These are phyloP conservation scores for Cystoderma amianthinum DNA, from an alignment of 768 basidiomycete genomes.

Conservation along the genomic window DNA sequence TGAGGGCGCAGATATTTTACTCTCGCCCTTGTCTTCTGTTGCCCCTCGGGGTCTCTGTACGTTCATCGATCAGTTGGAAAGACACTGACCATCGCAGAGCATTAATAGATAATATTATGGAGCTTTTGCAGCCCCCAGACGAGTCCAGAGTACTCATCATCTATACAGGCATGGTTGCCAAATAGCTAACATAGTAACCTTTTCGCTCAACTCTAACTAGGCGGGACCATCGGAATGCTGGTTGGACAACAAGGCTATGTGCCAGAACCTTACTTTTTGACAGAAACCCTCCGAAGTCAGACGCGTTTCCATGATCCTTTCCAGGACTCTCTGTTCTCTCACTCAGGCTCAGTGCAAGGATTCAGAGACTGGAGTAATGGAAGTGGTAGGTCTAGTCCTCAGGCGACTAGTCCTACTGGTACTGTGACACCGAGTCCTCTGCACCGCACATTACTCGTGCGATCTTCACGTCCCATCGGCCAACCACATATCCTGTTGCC, in stretches of 20 bases:
- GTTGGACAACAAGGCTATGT: conserved; percentile 71
- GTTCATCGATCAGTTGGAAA: no score
- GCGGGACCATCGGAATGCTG: conserved; percentile 89
- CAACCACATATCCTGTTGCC: conserved; percentile 27
- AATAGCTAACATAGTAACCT: background rate
- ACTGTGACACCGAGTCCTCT: conserved; percentile 13
- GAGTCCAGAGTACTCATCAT: conserved; percentile 83
- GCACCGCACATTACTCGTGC: conserved; percentile 46
- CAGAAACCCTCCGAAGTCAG: conserved; percentile 76
- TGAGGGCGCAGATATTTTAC: conserved; percentile 3
- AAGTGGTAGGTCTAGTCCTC: conserved; percentile 53
- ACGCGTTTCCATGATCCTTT: conserved; percentile 88
- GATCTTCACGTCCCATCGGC: conserved; percentile 66
- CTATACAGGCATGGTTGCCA: conserved; percentile 52
- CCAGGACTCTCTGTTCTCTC: conserved; percentile 80
- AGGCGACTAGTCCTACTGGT: conserved; percentile 13
- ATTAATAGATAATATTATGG: conserved; percentile 29
- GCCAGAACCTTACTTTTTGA: conserved; percentile 83
- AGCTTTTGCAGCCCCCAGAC: conserved; percentile 40
- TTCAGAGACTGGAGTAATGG: conserved; percentile 68
- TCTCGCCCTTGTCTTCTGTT: no score
- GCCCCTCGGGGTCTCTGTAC: no score
- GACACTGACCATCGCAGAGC: conserved; percentile 3
- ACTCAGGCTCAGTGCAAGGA: conserved; percentile 70
- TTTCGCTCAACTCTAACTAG: conserved; percentile 13